Percentiles rank a stretch among this genome's conserved stretches.
Conservation (phyloP, 139 green algal species). For the Chlorella vulgaris region DNA sequence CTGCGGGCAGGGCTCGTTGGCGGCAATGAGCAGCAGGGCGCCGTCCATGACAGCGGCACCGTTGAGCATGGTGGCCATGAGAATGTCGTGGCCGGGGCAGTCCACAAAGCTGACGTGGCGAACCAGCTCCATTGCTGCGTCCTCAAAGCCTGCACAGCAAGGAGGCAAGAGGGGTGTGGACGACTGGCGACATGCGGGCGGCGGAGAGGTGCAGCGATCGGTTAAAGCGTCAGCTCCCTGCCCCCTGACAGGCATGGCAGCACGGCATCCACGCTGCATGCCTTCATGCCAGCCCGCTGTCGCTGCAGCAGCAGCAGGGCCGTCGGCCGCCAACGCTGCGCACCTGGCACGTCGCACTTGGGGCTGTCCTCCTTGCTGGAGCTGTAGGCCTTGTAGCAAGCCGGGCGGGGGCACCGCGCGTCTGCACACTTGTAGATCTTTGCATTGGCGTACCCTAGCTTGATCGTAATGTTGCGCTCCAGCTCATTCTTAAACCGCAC, state of each 20-base stretch:
- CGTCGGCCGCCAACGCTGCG: too few species aligned
- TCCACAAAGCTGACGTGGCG: conserved; percentile 99
- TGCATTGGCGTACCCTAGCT: conserved; percentile 98
- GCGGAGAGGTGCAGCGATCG: too few species aligned
- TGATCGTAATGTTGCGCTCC: conserved; percentile 99
- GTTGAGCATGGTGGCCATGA: conserved; percentile 99
- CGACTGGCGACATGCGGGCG: not conserved
- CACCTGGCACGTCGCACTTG: conserved; percentile 71
- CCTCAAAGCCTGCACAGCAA: conserved; percentile 67
- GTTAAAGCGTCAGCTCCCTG: too few species aligned
- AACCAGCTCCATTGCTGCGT: conserved; percentile 88
- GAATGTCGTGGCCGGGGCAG: conserved; percentile 99
- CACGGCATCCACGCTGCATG: not conserved
- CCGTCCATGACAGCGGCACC: conserved; percentile 99
- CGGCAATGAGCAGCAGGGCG: conserved; percentile 97
- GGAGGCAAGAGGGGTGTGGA: not conserved
- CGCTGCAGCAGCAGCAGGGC: too few species aligned
- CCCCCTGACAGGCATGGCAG: not conserved
- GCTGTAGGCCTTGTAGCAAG: conserved; percentile 88
- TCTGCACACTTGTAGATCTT: conserved; percentile 98
- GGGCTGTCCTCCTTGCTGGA: conserved; percentile 89
- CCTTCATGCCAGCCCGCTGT: too few species aligned
- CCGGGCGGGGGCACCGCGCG: conserved; percentile 82
- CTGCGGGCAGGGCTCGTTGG: conserved; percentile 98
- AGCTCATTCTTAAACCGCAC: conserved; percentile 99